Conservation (phyloP, 495 filamentous ascomycete species). For the Glonium stellatum region DNA sequence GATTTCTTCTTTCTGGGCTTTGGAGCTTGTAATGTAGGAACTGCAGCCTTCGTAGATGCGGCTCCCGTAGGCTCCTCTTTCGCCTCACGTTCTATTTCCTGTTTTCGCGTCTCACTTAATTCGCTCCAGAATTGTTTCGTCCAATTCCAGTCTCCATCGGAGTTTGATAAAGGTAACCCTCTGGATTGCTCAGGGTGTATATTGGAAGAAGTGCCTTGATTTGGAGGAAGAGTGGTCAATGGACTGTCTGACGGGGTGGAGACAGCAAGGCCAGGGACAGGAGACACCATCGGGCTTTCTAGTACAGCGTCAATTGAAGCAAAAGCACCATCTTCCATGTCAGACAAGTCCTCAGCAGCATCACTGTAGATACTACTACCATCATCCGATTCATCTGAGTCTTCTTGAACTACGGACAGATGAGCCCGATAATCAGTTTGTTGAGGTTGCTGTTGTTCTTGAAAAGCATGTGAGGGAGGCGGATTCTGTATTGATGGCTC, state of each 20-base stretch:
- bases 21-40: background rate
- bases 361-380: slow-evolving; percentile 76
- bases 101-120: slow-evolving; percentile 51
- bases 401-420: slow-evolving; percentile 4
- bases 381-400: slow-evolving; percentile 39
- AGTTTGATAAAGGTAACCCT: background rate
- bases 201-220: slow-evolving; percentile 4
- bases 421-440: background rate
- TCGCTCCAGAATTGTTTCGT: slow-evolving; percentile 59
- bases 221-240: background rate
- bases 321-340: slow-evolving; percentile 66
- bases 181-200: background rate
- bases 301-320: slow-evolving; percentile 79
- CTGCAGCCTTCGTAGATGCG: background rate
- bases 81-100: slow-evolving; percentile 51
- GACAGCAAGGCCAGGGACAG: slow-evolving; percentile 12
- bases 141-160: slow-evolving; percentile 51
- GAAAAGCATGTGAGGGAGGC: background rate
- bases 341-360: slow-evolving; percentile 69
- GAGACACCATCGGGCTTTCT: slow-evolving; percentile 45
- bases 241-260: slow-evolving; percentile 24
- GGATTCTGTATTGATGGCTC: background rate
- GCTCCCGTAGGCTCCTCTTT: slow-evolving; percentile 26
- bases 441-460: background rate
- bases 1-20: slow-evolving; percentile 1